Percentiles rank a stretch among this genome's conserved stretches.
Conservation (phyloP, 805 yeast species). For the Saturnispora zaruensis region DNA sequence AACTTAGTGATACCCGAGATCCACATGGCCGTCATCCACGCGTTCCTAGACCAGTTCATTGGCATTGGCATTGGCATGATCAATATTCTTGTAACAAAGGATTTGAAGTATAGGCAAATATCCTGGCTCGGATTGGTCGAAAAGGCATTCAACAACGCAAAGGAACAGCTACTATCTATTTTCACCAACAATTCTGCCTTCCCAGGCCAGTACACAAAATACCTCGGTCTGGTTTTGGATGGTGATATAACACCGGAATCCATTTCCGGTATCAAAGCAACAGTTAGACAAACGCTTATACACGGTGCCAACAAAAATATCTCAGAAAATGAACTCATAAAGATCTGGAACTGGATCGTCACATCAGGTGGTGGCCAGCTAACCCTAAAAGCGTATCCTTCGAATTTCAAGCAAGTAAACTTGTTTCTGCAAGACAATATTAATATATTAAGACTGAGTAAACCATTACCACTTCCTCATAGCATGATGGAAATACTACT, state of each 20-base stretch:
- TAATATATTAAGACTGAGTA: background rate
- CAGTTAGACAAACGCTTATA: slow-evolving; percentile 1
- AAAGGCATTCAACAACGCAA: background rate
- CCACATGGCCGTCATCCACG: background rate
- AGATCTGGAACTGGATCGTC: slow-evolving; percentile 2
- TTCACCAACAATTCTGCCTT: background rate
- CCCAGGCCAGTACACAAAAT: slow-evolving; percentile 1
- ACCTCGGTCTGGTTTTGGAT: slow-evolving; percentile 3
- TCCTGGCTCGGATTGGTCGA: background rate
- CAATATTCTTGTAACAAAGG: slow-evolving; percentile 1
- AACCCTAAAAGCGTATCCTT: slow-evolving; percentile 2
- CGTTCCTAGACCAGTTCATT: slow-evolving; percentile 1
- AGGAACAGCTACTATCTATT: background rate
- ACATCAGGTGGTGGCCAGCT: slow-evolving; percentile 2
- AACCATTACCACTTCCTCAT: background rate
- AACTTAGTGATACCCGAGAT: background rate
- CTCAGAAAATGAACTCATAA: background rate
- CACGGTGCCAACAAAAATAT: slow-evolving; percentile 4
- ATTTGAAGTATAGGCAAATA: background rate
- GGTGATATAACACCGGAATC: background rate
- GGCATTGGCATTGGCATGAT: slow-evolving; percentile 3
- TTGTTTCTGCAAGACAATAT: background rate
- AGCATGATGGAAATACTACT: background rate
- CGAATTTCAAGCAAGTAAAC: slow-evolving; percentile 1
- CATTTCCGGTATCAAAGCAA: background rate